Evolutionary conservation across 306 rosid genomes (phyloP).

Genomic region (Casuarina cunninghamiana): DNA sequence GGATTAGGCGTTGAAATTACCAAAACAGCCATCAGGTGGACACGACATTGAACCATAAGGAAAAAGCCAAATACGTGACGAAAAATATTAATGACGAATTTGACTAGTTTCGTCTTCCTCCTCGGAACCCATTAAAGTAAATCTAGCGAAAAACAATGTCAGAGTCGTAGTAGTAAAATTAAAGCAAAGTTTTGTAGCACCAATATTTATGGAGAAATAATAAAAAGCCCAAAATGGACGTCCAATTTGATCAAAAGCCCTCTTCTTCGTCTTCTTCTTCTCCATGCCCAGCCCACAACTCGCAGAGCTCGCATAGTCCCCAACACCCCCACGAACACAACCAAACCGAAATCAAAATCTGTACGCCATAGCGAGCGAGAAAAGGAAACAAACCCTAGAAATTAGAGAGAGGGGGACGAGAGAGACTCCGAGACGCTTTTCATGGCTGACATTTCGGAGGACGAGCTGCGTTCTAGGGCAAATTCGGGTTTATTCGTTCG

Average conservation of each 20-base stretch:
- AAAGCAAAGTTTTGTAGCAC: background rate
- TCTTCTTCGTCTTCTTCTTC: conserved; percentile 62
- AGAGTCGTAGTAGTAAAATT: no score
- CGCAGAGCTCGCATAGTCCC: conserved; percentile 86
- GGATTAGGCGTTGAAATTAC: background rate
- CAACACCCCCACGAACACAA: conserved; percentile 40
- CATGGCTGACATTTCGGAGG: conserved; percentile 63
- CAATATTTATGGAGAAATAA: conserved; percentile 4
- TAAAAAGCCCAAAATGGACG: conserved; percentile 75
- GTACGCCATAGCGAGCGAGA: conserved; percentile 32
- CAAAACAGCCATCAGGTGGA: background rate
- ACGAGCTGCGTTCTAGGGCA: conserved; percentile 47
- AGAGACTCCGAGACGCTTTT: conserved; percentile 37
- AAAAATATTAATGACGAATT: no score
- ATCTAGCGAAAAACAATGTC: no score
- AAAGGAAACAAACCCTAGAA: conserved; percentile 33
- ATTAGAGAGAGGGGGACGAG: conserved; percentile 31
- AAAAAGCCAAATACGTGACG: no score
- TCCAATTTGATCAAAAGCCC: conserved; percentile 63
- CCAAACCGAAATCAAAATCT: conserved; percentile 19
- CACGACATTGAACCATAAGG: no score
- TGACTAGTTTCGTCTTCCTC: background rate
- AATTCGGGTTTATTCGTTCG: conserved; percentile 41
- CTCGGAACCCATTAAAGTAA: background rate
- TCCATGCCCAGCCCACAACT: conserved; percentile 89